Conservation (phyloP, 371 early-diverging fungal species). For the Saksenaea oblongispora region DNA sequence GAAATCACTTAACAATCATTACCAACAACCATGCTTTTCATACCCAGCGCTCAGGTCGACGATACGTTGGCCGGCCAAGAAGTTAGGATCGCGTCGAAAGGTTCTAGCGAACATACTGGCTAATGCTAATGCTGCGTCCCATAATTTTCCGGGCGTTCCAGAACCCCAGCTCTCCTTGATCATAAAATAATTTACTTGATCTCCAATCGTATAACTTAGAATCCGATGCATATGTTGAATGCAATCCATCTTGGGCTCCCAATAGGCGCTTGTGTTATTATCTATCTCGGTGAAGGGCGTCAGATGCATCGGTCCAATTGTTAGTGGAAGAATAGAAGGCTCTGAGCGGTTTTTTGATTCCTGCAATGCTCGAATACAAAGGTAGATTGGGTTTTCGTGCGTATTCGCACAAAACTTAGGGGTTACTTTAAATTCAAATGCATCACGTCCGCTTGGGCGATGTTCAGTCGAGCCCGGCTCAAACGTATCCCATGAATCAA, state of each 20-base stretch:
- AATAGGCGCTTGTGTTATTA: background rate
- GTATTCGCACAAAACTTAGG: background rate
- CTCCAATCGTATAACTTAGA: background rate
- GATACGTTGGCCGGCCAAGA: slow-evolving; percentile 32
- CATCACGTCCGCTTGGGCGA: background rate
- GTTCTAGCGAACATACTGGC: slow-evolving; percentile 40
- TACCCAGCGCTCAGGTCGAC: slow-evolving; percentile 56
- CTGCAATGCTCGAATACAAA: background rate
- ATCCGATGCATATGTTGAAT: background rate
- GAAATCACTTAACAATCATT: background rate
- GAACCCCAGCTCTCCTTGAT: slow-evolving; percentile 54
- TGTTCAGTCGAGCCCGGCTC: background rate
- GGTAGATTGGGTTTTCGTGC: background rate
- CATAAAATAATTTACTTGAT: slow-evolving; percentile 19
- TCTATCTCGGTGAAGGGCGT: background rate
- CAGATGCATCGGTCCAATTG: background rate
- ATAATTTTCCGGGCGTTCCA: slow-evolving; percentile 59
- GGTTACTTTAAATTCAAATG: background rate
- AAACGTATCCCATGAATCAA: background rate
- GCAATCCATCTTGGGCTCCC: background rate
- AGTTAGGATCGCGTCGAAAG: slow-evolving; percentile 22
- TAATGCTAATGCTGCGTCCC: slow-evolving; percentile 62
- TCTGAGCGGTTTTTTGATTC: background rate
- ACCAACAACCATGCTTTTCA: background rate
- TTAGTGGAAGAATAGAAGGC: background rate